Evolutionary conservation across 2,329 filamentous ascomycete genomes (phyloP).

Genomic region (Trichoderma sp.): DNA sequence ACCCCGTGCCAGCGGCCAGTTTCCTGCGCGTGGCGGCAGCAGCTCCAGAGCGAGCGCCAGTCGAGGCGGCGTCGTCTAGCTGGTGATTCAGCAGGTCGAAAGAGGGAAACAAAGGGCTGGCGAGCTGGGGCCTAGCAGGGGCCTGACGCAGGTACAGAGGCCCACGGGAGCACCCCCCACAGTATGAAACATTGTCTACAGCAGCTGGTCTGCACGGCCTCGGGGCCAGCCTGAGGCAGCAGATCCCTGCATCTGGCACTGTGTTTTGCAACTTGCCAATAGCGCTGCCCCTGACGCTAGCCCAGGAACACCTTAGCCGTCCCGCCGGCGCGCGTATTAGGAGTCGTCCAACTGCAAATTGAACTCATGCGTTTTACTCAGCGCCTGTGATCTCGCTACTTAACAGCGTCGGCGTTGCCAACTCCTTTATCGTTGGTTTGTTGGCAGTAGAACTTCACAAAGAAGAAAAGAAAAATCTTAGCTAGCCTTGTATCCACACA

Average conservation of each 20-base stretch:
- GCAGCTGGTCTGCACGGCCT: not conserved
- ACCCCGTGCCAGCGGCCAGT: not conserved
- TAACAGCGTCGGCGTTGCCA: not conserved
- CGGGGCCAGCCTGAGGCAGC: not conserved
- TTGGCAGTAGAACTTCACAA: not conserved
- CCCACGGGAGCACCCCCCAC: slow-evolving; percentile 8
- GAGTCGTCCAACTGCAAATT: slow-evolving; percentile 9
- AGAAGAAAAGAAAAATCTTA: not conserved
- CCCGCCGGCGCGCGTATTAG: slow-evolving; percentile 7
- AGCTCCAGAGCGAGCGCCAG: not conserved
- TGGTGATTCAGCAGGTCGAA: slow-evolving; percentile 1
- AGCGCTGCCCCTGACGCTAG: slow-evolving; percentile 31
- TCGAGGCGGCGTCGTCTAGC: not conserved
- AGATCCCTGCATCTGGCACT: slow-evolving; percentile 8
- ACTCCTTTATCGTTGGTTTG: not conserved
- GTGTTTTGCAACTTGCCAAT: slow-evolving; percentile 7
- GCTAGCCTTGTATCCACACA: not conserved
- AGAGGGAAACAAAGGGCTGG: slow-evolving; percentile 9
- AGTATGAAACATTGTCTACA: not conserved
- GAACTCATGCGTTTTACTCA: not conserved
- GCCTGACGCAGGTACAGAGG: slow-evolving; percentile 23
- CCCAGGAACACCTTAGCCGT: slow-evolving; percentile 24
- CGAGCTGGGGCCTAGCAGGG: slow-evolving; percentile 21
- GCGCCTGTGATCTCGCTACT: not conserved
- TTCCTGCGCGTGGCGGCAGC: not conserved